Evolutionary conservation across 352 stramenopile species (phyloP), one percentile per base, ranked within the genome.

Genomic region (Pythium phragmitis): DNA sequence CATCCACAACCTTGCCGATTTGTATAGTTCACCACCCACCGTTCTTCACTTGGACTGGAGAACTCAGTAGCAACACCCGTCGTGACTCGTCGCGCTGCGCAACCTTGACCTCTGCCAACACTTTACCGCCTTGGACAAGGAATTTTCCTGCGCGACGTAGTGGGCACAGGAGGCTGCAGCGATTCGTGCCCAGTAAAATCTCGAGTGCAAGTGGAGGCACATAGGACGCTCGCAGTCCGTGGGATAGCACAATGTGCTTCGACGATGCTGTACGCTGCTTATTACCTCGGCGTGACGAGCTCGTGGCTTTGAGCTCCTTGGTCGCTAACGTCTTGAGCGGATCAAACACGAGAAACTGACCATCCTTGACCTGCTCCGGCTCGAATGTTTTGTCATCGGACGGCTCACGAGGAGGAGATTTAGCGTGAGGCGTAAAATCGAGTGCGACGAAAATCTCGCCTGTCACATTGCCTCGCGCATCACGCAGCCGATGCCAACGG

Each of bases 21-120:
- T n/a, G 11, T 16, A 36, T 9, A 23, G 28, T 13, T 2, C 26
- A 53, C 0, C 19, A 79, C 72, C 42, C 76, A 88, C 83, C 81
- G 66, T 96, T 96, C 60, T 95, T 96, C 19, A 96, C 62, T 65
- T 95, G 88, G 3, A 95, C 87, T 7, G 87, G 86, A n/a, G 88
- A 96, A 45, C 82, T 94, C 14, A 96, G 65, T 26, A 94, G 62
- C 37, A 96, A 58, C 4, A 96, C 88, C 26, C 88, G 83, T 19
- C 87, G 83, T 34, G 82, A 92, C 52, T 96, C 86, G 53, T 95
- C 88, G 39, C 88, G 72, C 49, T 95, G 88, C 4, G 88, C 88
- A 21, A 96, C 88, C 57, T 96, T 96, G 16, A 95, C 88, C 73
- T 96, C 88, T 3, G 82, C 88, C 13, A 95, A 63, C 14, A 96